These are phyloP conservation scores for Carpinus viminea DNA, from an alignment of 306 rosid genomes.

Conservation along the genomic window DNA sequence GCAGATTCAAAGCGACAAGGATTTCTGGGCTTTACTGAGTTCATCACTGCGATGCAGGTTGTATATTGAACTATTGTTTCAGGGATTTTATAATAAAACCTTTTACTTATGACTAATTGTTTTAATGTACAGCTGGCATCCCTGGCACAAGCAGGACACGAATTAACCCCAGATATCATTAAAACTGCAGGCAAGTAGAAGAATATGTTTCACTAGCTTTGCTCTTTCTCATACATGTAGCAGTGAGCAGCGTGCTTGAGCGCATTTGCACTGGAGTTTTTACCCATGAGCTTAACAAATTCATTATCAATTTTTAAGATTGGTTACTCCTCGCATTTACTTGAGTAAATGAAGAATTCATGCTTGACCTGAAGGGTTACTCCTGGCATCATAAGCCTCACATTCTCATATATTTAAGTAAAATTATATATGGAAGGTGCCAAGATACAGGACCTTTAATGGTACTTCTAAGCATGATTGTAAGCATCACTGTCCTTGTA, in stretches of 20 bases:
- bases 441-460: neutral
- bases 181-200: conserved; percentile 57
- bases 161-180: conserved; percentile 55
- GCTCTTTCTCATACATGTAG: neutral
- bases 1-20: conserved; percentile 82
- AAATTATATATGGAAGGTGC: neutral
- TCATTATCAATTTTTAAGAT: neutral
- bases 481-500: neutral
- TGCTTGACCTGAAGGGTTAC: neutral
- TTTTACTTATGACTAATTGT: neutral
- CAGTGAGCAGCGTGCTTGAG: neutral
- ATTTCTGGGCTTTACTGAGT: conserved; percentile 64
- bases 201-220: neutral
- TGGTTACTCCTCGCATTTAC: neutral
- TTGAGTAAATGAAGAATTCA: neutral
- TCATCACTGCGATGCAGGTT: conserved; percentile 88
- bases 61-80: neutral
- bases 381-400: neutral
- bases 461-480: neutral
- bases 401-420: neutral
- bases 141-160: conserved; percentile 74
- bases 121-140: conserved; percentile 57
- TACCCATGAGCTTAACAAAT: neutral
- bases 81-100: neutral
- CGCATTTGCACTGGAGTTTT: neutral